Conservation (phyloP, 2,329 filamentous ascomycete species). For the Beauveria rudraprayagi region DNA sequence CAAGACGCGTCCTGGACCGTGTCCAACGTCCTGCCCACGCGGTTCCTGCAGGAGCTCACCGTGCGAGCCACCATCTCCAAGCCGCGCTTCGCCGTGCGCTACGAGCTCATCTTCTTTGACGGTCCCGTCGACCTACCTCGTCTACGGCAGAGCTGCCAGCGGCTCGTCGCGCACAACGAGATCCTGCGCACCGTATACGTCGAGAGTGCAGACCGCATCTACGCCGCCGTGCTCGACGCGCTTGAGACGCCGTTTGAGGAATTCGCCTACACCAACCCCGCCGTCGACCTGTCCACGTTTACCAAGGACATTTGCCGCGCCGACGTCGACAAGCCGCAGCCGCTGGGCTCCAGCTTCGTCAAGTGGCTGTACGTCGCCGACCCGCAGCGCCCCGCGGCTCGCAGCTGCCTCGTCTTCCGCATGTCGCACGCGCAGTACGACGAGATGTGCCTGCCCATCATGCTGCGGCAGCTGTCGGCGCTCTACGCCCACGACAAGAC, state of each 20-base stretch:
- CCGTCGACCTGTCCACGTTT: conserved; percentile 35
- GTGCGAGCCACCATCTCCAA: conserved; percentile 48
- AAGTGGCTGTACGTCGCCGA: conserved; percentile 47
- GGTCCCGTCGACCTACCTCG: conserved; percentile 38
- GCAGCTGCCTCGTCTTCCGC: conserved; percentile 45
- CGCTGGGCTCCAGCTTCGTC: conserved; percentile 51
- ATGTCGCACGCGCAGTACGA: conserved; percentile 65
- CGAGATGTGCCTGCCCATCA: conserved; percentile 55
- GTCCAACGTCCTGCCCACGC: conserved; percentile 47
- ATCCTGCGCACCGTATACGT: conserved; percentile 61
- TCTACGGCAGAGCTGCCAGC: conserved; percentile 41
- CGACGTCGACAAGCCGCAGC: conserved; percentile 48
- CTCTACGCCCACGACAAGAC: conserved; percentile 26
- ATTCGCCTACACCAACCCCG: conserved; percentile 38
- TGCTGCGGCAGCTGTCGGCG: conserved; percentile 51
- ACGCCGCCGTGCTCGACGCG: conserved; percentile 50
- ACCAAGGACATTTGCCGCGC: conserved; percentile 44
- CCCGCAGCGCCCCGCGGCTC: conserved; percentile 17
- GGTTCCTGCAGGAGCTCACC: conserved; percentile 51
- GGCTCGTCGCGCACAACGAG: conserved; percentile 53
- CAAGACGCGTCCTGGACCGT: conserved; percentile 43
- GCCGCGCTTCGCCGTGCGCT: conserved; percentile 54
- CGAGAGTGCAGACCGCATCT: conserved; percentile 36
- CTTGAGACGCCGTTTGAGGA: conserved; percentile 45
- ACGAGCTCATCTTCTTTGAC: conserved; percentile 57